These are phyloP conservation scores for Wickerhamomyces hampshirensis DNA, from an alignment of 805 yeast genomes.

Conservation along the genomic window DNA sequence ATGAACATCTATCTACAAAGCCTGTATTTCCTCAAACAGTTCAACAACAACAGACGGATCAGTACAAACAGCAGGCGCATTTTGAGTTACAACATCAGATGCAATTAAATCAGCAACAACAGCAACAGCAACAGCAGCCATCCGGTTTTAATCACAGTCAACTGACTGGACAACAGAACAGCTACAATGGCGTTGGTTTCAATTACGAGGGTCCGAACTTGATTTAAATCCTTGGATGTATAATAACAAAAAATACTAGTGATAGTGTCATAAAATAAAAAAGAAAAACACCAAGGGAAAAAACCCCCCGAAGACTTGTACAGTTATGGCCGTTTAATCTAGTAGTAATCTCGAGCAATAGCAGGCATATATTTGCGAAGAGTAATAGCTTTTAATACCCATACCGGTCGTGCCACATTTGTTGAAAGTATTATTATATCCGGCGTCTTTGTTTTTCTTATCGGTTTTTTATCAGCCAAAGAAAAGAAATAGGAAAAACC, in stretches of 20 bases:
- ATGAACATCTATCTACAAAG: constrained; percentile 58
- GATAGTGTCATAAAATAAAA: neutral
- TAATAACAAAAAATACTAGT: neutral
- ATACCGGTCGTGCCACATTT: too few relatives aligned
- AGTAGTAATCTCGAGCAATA: too few relatives aligned
- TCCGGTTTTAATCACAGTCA: constrained; percentile 5
- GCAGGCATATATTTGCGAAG: too few relatives aligned
- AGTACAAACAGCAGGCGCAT: constrained; percentile 35
- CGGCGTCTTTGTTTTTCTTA: too few relatives aligned
- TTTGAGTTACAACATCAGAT: constrained; percentile 28
- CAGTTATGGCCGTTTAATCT: too few relatives aligned
- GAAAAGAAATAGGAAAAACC: too few relatives aligned
- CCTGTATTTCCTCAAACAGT: constrained; percentile 69
- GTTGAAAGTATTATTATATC: too few relatives aligned
- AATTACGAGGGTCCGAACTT: constrained; percentile 4
- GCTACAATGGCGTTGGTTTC: neutral
- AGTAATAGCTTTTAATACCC: too few relatives aligned
- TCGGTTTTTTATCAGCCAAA: too few relatives aligned
- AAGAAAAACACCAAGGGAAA: neutral
- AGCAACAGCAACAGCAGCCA: constrained; percentile 16
- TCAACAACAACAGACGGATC: constrained; percentile 32
- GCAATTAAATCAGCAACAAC: constrained; percentile 14
- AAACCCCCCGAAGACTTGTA: neutral
- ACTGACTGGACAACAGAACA: constrained; percentile 21
- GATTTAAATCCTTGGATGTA: neutral